Percentiles rank a stretch among this genome's conserved stretches.
phyloP scores from a whole-genome alignment of 345 rosid genomes.

The Anacardium occidentale region DNA sequence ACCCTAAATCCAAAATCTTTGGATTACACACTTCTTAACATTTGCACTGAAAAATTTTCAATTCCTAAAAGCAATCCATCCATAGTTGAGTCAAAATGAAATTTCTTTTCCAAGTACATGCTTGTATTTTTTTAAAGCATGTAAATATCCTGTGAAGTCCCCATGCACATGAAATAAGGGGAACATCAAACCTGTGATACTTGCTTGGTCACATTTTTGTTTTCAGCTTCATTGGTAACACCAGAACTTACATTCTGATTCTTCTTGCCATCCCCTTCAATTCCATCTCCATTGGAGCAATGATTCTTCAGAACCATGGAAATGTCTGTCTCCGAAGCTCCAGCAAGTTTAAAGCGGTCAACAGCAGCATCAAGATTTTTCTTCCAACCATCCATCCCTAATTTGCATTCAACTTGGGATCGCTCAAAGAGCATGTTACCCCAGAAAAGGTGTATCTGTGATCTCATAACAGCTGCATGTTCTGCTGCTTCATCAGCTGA shows the following conservation, averaged over 20 bases:
- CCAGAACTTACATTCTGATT: slow-evolving; percentile 20
- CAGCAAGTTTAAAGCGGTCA: slow-evolving; percentile 86
- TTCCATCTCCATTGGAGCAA: slow-evolving; percentile 62
- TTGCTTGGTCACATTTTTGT: slow-evolving; percentile 25
- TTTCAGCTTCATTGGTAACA: slow-evolving; percentile 24
- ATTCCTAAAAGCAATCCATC: slow-evolving; percentile 8
- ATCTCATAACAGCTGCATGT: slow-evolving; percentile 93
- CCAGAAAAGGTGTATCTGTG: slow-evolving; percentile 99
- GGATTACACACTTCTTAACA: slow-evolving; percentile 16
- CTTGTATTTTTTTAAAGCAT: background rate
- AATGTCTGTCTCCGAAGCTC: slow-evolving; percentile 86
- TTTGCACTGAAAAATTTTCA: slow-evolving; percentile 21
- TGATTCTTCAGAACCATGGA: slow-evolving; percentile 80
- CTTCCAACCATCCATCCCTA: slow-evolving; percentile 73
- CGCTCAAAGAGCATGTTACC: slow-evolving; percentile 95
- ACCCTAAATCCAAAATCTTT: slow-evolving; percentile 20
- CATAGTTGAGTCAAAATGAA: slow-evolving; percentile 15
- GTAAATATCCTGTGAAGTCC: slow-evolving; percentile 3
- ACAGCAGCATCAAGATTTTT: slow-evolving; percentile 74
- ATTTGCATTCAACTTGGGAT: slow-evolving; percentile 95
- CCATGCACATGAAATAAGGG: background rate
- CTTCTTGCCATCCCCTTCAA: slow-evolving; percentile 47
- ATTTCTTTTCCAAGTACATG: slow-evolving; percentile 1
- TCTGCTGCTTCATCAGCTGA: slow-evolving; percentile 90
- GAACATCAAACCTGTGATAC: slow-evolving; percentile 20